Evolutionary conservation across 2,329 filamentous ascomycete species (phyloP), one percentile per base, ranked within the genome.

Genomic region (Pseudogymnoascus sp.): DNA sequence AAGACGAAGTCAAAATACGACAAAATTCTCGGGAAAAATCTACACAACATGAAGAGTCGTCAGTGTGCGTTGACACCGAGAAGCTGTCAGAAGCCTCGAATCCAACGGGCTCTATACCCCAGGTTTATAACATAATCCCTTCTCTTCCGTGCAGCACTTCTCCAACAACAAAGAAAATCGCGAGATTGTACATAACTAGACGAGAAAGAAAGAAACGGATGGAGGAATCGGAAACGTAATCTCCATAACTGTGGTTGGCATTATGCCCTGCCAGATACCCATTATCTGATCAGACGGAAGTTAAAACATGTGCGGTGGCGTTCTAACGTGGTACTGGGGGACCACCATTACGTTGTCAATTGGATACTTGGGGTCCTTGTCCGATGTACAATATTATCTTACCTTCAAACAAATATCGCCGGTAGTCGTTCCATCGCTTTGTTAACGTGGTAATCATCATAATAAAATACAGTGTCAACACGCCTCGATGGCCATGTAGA

Each of bases 61-160:
- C 45, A 30, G 45, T 30, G 26, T 5, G 5, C 13, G 12, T 30
- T 19, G 26, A 30, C 26, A 10, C 5, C 13, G 45, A 28, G n/a
- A 52, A 18, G n/a, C 26, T 30, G 3, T 13, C 15, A 30, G 26
- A 52, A 30, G n/a, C 26, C 10, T 9, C 45, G 26, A 52, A 30
- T 18, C 26, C 9, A 15, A 13, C 18, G 45, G 26, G 26, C 15
- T 33, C 45, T 7, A 13, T 19, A 52, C 15, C 45, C 26, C 45
- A 18, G 26, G 45, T 30, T 13, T 33, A 18, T 52, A 30, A 19
- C 26, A 9, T 52, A 19, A 26, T 52, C 45, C 45, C 45, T 52
- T 52, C 45, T 30, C 45, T 52, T 33, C 45, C 45, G 19, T 52
- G 26, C 26, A 52, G n/a, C 45, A 52, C 45, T 9, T 52, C 45